phyloP scores from a whole-genome alignment of 345 rosid species.

The Eucalyptus pauciflora region DNA sequence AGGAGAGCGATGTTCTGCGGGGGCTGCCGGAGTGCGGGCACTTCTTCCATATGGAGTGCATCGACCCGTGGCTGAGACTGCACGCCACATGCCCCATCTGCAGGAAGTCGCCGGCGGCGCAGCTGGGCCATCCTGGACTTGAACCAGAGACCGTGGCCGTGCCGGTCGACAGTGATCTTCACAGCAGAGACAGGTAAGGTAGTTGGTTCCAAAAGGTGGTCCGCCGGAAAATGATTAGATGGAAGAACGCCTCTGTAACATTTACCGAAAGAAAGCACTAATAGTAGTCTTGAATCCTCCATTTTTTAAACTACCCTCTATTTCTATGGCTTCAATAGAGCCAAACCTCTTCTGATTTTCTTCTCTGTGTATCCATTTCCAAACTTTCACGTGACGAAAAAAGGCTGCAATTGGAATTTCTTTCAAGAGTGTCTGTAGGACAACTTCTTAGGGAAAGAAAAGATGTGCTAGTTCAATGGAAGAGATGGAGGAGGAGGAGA shows the following conservation, averaged over 20 bases:
- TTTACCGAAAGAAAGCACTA: not conserved
- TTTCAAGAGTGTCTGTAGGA: not conserved
- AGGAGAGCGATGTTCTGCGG: not conserved
- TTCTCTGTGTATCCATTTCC: not conserved
- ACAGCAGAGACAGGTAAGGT: not conserved
- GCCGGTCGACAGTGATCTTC: not conserved
- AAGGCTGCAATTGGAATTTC: not conserved
- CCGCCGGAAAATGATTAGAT: not conserved
- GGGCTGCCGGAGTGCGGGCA: constrained; percentile 1
- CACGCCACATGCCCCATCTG: constrained; percentile 2
- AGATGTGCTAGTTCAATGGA: not conserved
- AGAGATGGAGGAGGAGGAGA: not conserved
- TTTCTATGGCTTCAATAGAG: not conserved
- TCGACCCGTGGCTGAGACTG: constrained; percentile 5
- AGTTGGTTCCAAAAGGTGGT: not conserved
- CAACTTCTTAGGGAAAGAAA: not conserved
- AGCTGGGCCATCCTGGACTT: too few relatives aligned
- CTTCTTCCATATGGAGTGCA: constrained; percentile 5
- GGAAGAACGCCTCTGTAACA: not conserved
- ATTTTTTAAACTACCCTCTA: not conserved
- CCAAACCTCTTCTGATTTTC: not conserved
- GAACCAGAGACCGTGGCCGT: not conserved
- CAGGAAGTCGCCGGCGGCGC: not conserved
- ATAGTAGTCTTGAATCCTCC: not conserved
- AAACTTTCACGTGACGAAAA: not conserved